Percentiles rank a stretch among this genome's conserved stretches.
phyloP scores from a whole-genome alignment of 208 protist genomes.

The Phytomonas sp. region DNA sequence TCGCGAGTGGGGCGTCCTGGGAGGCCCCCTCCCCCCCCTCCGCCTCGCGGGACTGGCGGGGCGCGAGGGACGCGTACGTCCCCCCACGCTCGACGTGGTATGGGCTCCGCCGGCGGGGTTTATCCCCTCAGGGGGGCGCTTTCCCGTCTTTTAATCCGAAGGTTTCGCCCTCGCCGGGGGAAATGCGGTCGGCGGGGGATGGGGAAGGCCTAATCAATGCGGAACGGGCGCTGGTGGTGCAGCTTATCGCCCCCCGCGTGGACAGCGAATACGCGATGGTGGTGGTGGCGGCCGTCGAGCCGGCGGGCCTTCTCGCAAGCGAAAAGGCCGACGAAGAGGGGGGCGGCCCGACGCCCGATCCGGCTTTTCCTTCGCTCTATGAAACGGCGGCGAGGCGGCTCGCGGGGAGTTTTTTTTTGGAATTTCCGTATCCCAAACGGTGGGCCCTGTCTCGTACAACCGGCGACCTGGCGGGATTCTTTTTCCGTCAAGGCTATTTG shows the following conservation, averaged over 20 bases:
- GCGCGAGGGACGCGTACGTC: too few relatives aligned
- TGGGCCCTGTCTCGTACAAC: not conserved
- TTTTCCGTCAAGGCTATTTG: slow-evolving; percentile 50
- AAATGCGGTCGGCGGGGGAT: not conserved
- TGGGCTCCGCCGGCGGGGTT: not conserved
- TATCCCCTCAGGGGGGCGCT: not conserved
- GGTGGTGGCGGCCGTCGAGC: slow-evolving; percentile 18
- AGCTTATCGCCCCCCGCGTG: slow-evolving; percentile 33
- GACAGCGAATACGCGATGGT: slow-evolving; percentile 36
- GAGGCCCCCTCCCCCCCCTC: too few relatives aligned
- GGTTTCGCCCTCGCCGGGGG: not conserved
- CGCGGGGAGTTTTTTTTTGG: not conserved
- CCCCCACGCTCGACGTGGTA: not conserved
- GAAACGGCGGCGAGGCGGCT: not conserved
- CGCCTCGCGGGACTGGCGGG: too few relatives aligned
- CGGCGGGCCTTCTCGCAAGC: not conserved
- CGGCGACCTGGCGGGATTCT: slow-evolving; percentile 1
- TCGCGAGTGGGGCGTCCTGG: too few relatives aligned
- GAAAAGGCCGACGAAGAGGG: not conserved
- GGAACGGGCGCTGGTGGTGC: slow-evolving; percentile 16
- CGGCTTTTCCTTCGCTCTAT: not conserved
- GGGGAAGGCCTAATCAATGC: not conserved
- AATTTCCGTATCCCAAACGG: not conserved
- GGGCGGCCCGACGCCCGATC: not conserved
- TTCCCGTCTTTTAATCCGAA: not conserved